Evolutionary conservation across 805 yeast species (phyloP).

Genomic region (Metschnikowia amazonensis): DNA sequence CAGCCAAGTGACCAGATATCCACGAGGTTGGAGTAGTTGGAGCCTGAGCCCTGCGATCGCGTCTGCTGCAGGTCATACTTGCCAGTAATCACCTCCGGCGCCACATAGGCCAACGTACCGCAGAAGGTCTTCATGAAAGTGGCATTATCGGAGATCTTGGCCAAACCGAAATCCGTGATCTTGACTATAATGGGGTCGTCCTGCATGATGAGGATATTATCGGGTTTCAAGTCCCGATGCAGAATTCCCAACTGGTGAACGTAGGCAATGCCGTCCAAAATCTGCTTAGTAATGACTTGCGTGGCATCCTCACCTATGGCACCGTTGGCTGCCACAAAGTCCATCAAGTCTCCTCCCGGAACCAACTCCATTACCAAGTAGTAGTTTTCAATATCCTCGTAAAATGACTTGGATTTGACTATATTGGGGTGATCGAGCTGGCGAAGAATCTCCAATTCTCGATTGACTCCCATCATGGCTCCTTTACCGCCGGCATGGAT

Average conservation of each 20-base stretch:
- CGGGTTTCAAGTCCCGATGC: conserved; percentile 97
- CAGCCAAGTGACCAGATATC: conserved; percentile 99
- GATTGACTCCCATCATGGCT: conserved; percentile 68
- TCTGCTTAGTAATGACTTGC: conserved; percentile 80
- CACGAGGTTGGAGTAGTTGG: conserved; percentile 73
- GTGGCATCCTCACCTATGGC: conserved; percentile 89
- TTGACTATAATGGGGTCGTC: conserved; percentile 91
- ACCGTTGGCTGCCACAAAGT: conserved; percentile 89
- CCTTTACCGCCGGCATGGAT: conserved; percentile 61
- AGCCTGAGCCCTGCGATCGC: conserved; percentile 24
- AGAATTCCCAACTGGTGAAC: conserved; percentile 88
- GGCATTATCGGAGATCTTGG: conserved; percentile 80
- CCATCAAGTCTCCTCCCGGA: conserved; percentile 97
- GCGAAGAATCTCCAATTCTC: conserved; percentile 80
- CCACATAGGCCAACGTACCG: conserved; percentile 94
- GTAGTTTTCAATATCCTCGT: conserved; percentile 75
- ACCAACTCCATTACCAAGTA: conserved; percentile 94
- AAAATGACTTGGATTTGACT: conserved; percentile 76
- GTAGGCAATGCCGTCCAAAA: conserved; percentile 76
- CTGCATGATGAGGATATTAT: conserved; percentile 83
- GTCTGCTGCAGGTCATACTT: conserved; percentile 41
- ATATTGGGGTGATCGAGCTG: conserved; percentile 80
- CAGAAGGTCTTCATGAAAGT: conserved; percentile 93
- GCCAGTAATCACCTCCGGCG: conserved; percentile 83
- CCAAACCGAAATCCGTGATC: conserved; percentile 94